Evolutionary conservation across 169 alveolate species (phyloP).

Genomic region (Eimeria acervulina): DNA sequence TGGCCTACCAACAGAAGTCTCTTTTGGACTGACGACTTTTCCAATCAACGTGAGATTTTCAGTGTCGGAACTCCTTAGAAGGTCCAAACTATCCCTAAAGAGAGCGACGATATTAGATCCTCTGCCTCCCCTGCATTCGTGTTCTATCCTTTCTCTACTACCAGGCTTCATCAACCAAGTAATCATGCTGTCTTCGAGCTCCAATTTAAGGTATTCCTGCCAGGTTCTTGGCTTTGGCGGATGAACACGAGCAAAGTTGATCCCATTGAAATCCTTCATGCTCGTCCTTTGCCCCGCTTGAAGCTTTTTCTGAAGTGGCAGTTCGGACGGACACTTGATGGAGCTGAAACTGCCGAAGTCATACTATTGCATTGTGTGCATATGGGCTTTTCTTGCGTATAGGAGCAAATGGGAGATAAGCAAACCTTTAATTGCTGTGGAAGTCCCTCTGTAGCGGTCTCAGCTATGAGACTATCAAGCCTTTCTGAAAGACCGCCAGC

Average conservation of each 20-base stretch:
- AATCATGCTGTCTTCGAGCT: neutral
- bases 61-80: slow-evolving; percentile 50
- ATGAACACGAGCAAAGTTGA: slow-evolving; percentile 32
- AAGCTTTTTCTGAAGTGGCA: slow-evolving; percentile 38
- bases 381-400: neutral
- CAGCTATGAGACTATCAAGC: slow-evolving; percentile 41
- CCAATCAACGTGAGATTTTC: slow-evolving; percentile 62
- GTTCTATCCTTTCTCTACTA: slow-evolving; percentile 5
- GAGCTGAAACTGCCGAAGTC: neutral
- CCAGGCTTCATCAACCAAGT: slow-evolving; percentile 15
- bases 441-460: slow-evolving; percentile 59
- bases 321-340: neutral
- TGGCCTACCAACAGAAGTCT: slow-evolving; percentile 63
- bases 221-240: slow-evolving; percentile 61
- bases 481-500: slow-evolving; percentile 71
- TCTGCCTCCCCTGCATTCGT: slow-evolving; percentile 70
- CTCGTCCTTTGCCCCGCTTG: neutral
- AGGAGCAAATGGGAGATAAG: neutral
- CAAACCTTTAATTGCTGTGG: slow-evolving; percentile 70
- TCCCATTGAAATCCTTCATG: neutral
- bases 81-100: slow-evolving; percentile 61
- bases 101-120: slow-evolving; percentile 34
- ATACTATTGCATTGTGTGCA: neutral
- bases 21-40: slow-evolving; percentile 51
- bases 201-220: slow-evolving; percentile 59